Conservation (phyloP, 2,329 filamentous ascomycete species). For the Sphaerulina populicola region DNA sequence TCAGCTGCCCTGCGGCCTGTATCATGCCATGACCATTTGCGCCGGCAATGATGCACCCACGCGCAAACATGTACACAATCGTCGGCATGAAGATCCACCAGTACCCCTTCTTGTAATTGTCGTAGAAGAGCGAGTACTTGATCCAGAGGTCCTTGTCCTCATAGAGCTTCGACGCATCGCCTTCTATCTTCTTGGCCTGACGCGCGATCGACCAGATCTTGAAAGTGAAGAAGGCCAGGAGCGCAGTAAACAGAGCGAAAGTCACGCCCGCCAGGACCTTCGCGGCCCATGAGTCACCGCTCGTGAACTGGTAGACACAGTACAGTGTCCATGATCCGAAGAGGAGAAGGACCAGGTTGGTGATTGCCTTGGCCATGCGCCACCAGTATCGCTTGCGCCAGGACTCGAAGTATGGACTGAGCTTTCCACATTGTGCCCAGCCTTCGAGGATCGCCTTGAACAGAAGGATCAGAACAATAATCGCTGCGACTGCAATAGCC, state of each 20-base stretch:
- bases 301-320: conserved; percentile 90
- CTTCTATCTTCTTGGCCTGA: conserved; percentile 65
- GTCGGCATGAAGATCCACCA: conserved; percentile 95
- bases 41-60: conserved; percentile 76
- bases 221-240: conserved; percentile 76
- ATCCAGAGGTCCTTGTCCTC: conserved; percentile 85
- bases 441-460: conserved; percentile 85
- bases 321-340: conserved; percentile 95
- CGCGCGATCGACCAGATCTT: conserved; percentile 72
- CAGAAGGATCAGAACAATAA: conserved; percentile 77
- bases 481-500: conserved; percentile 73
- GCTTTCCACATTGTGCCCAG: conserved; percentile 82
- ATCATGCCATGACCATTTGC: conserved; percentile 76
- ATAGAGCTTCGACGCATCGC: conserved; percentile 65
- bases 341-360: conserved; percentile 77
- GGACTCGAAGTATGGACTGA: conserved; percentile 67
- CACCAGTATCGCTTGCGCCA: conserved; percentile 98
- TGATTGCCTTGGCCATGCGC: conserved; percentile 78
- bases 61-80: conserved; percentile 84
- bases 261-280: conserved; percentile 76
- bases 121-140: conserved; percentile 96
- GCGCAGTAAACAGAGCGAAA: conserved; percentile 66
- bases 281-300: conserved; percentile 89
- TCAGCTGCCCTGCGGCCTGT: conserved; percentile 70
- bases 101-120: conserved; percentile 84